phyloP scores from a whole-genome alignment of 257 asterid genomes.

The Asclepias syriaca region DNA sequence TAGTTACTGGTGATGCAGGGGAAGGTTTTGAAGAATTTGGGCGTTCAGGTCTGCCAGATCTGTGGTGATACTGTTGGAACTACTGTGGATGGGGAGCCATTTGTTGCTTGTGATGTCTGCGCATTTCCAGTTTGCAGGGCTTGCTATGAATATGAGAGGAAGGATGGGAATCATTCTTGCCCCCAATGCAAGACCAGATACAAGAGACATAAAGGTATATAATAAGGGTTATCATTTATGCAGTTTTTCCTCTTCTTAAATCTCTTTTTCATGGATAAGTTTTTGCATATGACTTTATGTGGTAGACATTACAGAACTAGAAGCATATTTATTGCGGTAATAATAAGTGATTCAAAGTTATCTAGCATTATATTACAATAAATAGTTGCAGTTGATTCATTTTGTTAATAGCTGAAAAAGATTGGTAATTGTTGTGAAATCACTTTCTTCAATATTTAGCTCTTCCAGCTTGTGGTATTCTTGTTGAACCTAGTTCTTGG shows the following conservation, averaged over 20 bases:
- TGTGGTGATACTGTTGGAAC: constrained; percentile 87
- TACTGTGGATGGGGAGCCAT: constrained; percentile 64
- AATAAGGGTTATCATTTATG: neutral
- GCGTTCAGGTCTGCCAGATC: constrained; percentile 89
- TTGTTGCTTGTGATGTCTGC: constrained; percentile 92
- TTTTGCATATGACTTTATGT: neutral
- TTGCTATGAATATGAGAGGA: constrained; percentile 96
- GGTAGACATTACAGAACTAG: neutral
- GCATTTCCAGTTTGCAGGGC: constrained; percentile 96
- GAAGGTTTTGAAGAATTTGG: constrained; percentile 61
- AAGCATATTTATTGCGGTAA: neutral
- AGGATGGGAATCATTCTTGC: constrained; percentile 93
- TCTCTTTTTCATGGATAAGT: neutral
- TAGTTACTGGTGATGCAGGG: constrained; percentile 45
- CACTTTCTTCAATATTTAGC: neutral
- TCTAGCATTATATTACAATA: neutral
- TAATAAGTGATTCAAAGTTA: neutral
- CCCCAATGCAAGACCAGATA: constrained; percentile 99
- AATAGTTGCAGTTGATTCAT: neutral
- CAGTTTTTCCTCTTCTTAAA: neutral
- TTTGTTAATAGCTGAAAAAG: neutral
- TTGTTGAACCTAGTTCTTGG: neutral
- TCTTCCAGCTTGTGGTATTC: too few species aligned
- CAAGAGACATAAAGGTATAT: constrained; percentile 85
- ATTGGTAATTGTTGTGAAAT: neutral